Evolutionary conservation across 2,329 filamentous ascomycete species (phyloP), one percentile per base, ranked within the genome.

Genomic region (Colletotrichum orbiculare): DNA sequence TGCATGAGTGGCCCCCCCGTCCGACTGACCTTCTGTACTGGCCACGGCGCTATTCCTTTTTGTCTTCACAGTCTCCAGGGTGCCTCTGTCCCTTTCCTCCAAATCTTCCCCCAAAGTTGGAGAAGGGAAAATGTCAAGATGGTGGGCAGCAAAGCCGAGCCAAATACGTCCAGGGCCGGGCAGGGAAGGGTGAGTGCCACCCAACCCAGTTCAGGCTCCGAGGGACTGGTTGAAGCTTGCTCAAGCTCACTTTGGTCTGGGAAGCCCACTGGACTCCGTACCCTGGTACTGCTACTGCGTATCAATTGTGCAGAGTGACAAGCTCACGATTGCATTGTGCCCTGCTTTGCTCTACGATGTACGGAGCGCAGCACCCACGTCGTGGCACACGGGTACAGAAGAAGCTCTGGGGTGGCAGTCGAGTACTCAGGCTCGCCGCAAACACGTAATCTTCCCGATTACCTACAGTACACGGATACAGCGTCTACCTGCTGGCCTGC

Each of bases 211-310:
- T 25, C 48, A 46, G 53, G 55, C 57, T 49, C 62, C 62, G 41
- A 57, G 61, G 50, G 62, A 45, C 39, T 56, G 62, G 62, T 61
- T 61, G 57, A 65, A 65, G 45, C 41, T 65, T 61, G 50, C 25
- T 25, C 25, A 25, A 25, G 25, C 25, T 4, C 4, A 25, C 25
- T 5, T 4, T 25, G 41, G n/a, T 39, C 49, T 34, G 46, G 49
- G 57, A 50, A 45, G 55, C 45, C 49, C 46, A 49, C 56, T 46
- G 56, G 50, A 55, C 60, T 50, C 54, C 15, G 61, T 50, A 45
- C 33, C 49, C 57, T 39, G n/a, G 49, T 60, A 60, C 61, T 60
- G 55, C 43, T 50, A 38, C 15, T 11, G 60, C 37, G 47, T 41
- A 41, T 54, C 52, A 34, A 53, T 25, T 35, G 37, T 3, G 37